Evolutionary conservation across 768 basidiomycete genomes (phyloP), one percentile per base, ranked within the genome.

Genomic region (Hydnomerulius pinastri): DNA sequence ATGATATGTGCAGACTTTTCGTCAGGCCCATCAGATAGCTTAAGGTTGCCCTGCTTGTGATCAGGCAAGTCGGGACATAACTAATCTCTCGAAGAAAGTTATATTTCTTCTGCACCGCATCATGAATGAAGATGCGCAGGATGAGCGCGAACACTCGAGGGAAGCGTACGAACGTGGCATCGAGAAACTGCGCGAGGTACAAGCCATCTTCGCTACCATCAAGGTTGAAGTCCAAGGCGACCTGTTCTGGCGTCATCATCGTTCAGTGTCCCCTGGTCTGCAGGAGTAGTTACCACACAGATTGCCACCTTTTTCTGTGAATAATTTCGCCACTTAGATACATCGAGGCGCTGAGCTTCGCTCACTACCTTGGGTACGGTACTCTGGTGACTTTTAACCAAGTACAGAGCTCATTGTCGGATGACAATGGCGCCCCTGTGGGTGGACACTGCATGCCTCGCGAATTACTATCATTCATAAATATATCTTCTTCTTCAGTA

Each of bases 101-200:
- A 98, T 99, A 55, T 98, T 98, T 65, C 83, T 92, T 33, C 77
- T 98, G 4, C 96, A 98, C 62, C 87, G 93, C 43, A 72, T 85
- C 51, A 69, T 78, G 57, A 75, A 73, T 29, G 78, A 79, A 46
- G 72, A 74, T 13, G 64, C 62, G 15, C 43, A 59, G 45, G 56
- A 64, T 2, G 59, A 62, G 30, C 43, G 38, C n/a, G 50, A 61
- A 41, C 56, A 58, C n/a, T 69, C 74, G 23, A 64, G 66, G 25
- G 69, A 64, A 28, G 86, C 86, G 4, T 82, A 78, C 3, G 60
- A 73, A 20, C 71, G 73, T 29, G 85, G 77, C 3, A 73, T 75
- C 36, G 72, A 74, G 43, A 91, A 88, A 60, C 77, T 94, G 17
- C 63, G 69, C 7, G 86, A 91, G 58, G 81, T 94, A 15, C 80